These are phyloP conservation scores for Ogataea saltuana DNA, from an alignment of 805 yeast genomes.

Conservation along the genomic window DNA sequence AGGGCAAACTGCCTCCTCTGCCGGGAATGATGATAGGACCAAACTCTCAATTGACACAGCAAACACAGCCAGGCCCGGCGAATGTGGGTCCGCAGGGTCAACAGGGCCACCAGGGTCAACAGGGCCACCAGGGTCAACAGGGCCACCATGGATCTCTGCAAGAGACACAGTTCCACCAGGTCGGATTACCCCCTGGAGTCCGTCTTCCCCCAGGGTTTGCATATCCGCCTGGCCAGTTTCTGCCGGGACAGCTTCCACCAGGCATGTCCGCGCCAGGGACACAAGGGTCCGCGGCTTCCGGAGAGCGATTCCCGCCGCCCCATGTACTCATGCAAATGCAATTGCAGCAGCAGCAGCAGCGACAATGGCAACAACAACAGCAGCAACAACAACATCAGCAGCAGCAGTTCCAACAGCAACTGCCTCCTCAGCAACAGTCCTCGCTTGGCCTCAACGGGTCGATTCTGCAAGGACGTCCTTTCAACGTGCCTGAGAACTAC, in stretches of 20 bases:
- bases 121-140: not conserved
- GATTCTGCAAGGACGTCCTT: not conserved
- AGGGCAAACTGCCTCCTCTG: constrained; percentile 33
- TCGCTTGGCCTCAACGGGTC: not conserved
- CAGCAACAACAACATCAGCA: constrained; percentile 8
- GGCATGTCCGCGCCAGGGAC: too few species aligned
- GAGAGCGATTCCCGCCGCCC: constrained; percentile 23
- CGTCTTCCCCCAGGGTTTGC: constrained; percentile 13
- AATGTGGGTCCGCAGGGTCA: constrained; percentile 6
- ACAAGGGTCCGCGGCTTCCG: not conserved
- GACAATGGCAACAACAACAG: constrained; percentile 6
- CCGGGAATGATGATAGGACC: constrained; percentile 26
- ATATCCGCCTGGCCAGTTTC: not conserved
- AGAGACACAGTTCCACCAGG: constrained; percentile 1
- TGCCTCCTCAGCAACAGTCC: constrained; percentile 5
- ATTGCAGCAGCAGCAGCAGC: constrained; percentile 9
- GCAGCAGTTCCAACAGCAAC: constrained; percentile 4
- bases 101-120: not conserved
- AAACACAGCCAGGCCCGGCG: constrained; percentile 13
- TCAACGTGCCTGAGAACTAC: constrained; percentile 2
- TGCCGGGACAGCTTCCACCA: constrained; percentile 17
- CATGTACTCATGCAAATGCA: constrained; percentile 16
- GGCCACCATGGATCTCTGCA: not conserved
- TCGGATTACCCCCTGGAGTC: not conserved
- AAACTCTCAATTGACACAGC: not conserved